A percentile compares a stretch with the other conserved stretches of the same genome.
Conservation (phyloP, 2,329 filamentous ascomycete species). For the Claviceps paspali region DNA sequence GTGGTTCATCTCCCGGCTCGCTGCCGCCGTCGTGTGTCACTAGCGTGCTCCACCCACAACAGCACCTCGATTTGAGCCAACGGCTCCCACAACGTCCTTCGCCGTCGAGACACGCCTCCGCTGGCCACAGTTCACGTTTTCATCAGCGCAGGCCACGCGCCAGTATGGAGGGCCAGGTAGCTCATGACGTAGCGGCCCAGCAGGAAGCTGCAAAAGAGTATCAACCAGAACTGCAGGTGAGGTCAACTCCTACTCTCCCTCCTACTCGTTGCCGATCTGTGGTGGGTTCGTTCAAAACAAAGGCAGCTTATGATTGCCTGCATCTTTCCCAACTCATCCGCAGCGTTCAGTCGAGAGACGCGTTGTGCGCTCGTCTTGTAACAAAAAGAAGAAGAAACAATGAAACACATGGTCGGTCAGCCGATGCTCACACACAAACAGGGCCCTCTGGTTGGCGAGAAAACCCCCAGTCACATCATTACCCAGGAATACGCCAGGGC, state of each 20-base stretch:
- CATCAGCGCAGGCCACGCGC: constrained; percentile 8
- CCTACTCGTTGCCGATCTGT: not conserved
- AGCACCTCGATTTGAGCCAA: constrained; percentile 5
- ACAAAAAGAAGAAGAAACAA: too few relatives aligned
- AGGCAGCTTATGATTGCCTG: not conserved
- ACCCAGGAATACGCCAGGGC: constrained; percentile 77
- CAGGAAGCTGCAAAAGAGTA: constrained; percentile 45
- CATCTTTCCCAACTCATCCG: not conserved
- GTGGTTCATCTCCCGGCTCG: constrained; percentile 2
- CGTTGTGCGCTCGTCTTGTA: not conserved
- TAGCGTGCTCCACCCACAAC: constrained; percentile 5
- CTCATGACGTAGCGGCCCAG: constrained; percentile 38
- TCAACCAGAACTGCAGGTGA: constrained; percentile 40
- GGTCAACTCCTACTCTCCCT: constrained; percentile 8
- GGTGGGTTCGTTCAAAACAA: not conserved
- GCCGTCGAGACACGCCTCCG: constrained; percentile 4
- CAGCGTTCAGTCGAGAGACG: not conserved
- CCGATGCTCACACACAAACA: constrained; percentile 20
- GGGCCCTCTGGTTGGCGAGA: constrained; percentile 72
- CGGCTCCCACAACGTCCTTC: constrained; percentile 2
- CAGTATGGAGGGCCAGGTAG: constrained; percentile 20
- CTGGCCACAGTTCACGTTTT: constrained; percentile 5
- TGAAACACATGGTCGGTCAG: not conserved
- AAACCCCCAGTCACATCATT: constrained; percentile 61
- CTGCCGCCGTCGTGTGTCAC: constrained; percentile 6